Percentiles rank a stretch among this genome's conserved stretches.
Conservation (phyloP, 306 rosid species). For the Chamaecrista fasciculata region DNA sequence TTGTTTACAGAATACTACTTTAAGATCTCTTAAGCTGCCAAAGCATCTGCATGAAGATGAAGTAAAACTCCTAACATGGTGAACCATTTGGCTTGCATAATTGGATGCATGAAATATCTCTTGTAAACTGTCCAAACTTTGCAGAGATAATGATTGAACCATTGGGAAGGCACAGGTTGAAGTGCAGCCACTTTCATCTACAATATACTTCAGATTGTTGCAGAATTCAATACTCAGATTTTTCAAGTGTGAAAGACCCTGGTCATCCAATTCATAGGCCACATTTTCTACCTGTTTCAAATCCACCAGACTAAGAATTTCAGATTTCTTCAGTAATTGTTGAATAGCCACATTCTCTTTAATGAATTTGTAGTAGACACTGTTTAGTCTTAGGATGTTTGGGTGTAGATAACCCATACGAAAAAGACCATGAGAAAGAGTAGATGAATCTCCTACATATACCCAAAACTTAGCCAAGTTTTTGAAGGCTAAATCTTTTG, state of each 20-base stretch:
- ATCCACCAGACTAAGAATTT: not conserved
- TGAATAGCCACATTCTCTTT: not conserved
- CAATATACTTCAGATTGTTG: slow-evolving; percentile 18
- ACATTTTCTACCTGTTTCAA: slow-evolving; percentile 22
- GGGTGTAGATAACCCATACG: slow-evolving; percentile 19
- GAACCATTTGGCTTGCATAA: not conserved
- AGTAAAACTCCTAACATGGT: not conserved
- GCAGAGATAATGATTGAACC: slow-evolving; percentile 7
- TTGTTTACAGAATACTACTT: not conserved
- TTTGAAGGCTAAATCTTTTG: not conserved
- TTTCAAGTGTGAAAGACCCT: slow-evolving; percentile 23
- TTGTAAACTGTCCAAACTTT: slow-evolving; percentile 9
- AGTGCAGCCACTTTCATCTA: not conserved
- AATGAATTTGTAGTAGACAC: not conserved
- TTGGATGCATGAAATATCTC: not conserved
- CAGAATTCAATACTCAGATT: slow-evolving; percentile 1
- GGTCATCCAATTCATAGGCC: not conserved
- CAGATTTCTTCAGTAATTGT: slow-evolving; percentile 20
- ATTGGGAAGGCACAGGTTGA: slow-evolving; percentile 3
- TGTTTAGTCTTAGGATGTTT: slow-evolving; percentile 3
- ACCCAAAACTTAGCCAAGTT: slow-evolving; percentile 22
- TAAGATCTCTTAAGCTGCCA: slow-evolving; percentile 3
- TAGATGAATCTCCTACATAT: not conserved
- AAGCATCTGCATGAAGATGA: slow-evolving; percentile 11
- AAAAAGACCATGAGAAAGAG: slow-evolving; percentile 2